Conservation (phyloP, 2,329 filamentous ascomycete genomes). For the Curvularia verruculosa region DNA sequence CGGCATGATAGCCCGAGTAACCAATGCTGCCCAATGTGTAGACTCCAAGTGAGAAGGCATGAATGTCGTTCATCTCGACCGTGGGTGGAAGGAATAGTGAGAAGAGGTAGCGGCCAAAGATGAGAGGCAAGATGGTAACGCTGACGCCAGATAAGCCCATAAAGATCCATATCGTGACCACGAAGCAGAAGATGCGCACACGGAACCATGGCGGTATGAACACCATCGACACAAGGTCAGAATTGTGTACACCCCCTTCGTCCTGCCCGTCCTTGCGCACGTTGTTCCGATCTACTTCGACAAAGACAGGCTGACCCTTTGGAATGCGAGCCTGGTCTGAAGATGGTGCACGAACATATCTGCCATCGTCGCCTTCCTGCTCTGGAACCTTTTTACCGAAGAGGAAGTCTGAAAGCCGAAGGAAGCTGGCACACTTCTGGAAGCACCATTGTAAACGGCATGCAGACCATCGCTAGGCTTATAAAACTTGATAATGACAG, state of each 20-base stretch:
- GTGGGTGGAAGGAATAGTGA: slow-evolving; percentile 70
- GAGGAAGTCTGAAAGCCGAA: slow-evolving; percentile 89
- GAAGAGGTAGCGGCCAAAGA: slow-evolving; percentile 83
- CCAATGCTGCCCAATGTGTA: slow-evolving; percentile 75
- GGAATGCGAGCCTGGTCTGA: slow-evolving; percentile 95
- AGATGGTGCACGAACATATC: slow-evolving; percentile 88
- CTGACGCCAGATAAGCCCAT: slow-evolving; percentile 85
- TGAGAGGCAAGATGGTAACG: slow-evolving; percentile 82
- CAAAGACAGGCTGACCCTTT: slow-evolving; percentile 80
- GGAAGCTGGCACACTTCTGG: slow-evolving; percentile 75
- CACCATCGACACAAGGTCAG: slow-evolving; percentile 58
- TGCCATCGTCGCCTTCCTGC: slow-evolving; percentile 82
- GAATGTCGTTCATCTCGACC: slow-evolving; percentile 84
- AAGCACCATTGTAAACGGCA: slow-evolving; percentile 96
- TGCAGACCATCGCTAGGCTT: slow-evolving; percentile 85
- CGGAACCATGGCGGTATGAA: slow-evolving; percentile 87
- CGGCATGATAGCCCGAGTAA: slow-evolving; percentile 61
- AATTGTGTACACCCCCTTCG: slow-evolving; percentile 49
- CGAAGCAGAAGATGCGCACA: slow-evolving; percentile 79
- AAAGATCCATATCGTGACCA: slow-evolving; percentile 90
- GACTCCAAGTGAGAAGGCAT: slow-evolving; percentile 90
- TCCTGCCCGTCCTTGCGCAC: slow-evolving; percentile 65
- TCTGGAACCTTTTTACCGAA: slow-evolving; percentile 82
- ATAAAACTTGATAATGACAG: slow-evolving; percentile 81
- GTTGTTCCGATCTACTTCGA: slow-evolving; percentile 73